Evolutionary conservation across 2,329 filamentous ascomycete genomes (phyloP), one percentile per base, ranked within the genome.

Genomic region (Ophiostoma ips): DNA sequence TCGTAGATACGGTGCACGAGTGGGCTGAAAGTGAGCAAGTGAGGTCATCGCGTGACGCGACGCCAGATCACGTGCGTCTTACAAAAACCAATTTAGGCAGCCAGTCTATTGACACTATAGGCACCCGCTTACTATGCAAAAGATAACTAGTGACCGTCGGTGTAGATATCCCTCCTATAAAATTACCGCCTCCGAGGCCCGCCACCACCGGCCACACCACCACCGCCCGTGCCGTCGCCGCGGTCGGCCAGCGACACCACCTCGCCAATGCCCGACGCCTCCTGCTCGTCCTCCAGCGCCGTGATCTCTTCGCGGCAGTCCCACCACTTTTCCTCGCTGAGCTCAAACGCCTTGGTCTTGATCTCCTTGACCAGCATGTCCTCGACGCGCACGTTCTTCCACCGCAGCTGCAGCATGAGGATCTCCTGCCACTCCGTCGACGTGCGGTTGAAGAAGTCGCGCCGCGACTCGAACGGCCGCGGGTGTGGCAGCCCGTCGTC

Each of bases 311-410:
- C 92, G 59, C 92, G 77, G 62, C 84, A 88, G 71, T 95, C 92
- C 92, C 92, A 98, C 92, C 92, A 98, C 65, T 94, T 95, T 68
- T 89, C 85, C 66, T 98, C 92, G 37, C 89, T 89, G 56, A 87
- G 75, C 61, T 87, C 83, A 63, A 95, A 98, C 1, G 88, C 92
- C 62, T 80, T 81, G 60, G 89, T 84, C 64, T 94, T 88, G 60
- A 96, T 81, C 69, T 96, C 92, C 71, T 98, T 98, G 61, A 94
- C 71, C 0, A 79, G 73, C 56, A 87, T 74, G 37, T 79, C 74
- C 63, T 85, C 83, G 3, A 77, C 75, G 56, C 80, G 76, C 41
- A 79, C 70, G 33, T 77, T 77, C 64, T 81, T 81, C 69, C 78
- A 81, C 54, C 81, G 77, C 52, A 92, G 68, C 56, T 76, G 82